Evolutionary conservation across 2,329 filamentous ascomycete genomes (phyloP), one percentile per base, ranked within the genome.

Genomic region (Fusarium liriodendri): DNA sequence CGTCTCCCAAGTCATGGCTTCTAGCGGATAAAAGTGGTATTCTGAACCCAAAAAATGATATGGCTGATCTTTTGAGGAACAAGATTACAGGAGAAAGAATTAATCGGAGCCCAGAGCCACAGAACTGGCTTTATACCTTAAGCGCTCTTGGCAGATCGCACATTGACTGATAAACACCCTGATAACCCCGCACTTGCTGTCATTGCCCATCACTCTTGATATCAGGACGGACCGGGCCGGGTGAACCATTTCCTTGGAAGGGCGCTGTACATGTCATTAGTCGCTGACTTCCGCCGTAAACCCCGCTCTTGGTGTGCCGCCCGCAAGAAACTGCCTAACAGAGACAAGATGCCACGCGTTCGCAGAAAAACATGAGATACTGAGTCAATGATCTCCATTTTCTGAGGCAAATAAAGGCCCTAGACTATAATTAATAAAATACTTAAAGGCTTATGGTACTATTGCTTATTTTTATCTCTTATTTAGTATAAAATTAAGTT

Each of bases 1-100:
- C 14, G 33, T 45, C 16, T 72, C 22, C 70, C 66, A 68, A 14
- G 37, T 38, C 62, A 69, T 66, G 25, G 33, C 32, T 6, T n/a
- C 10, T 20, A 20, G 27, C 27, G 11, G 8, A 18, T 13, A 22
- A n/a, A 9, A 37, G n/a, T 8, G 14, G 14, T 10, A n/a, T 3
- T 8, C 29, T n/a, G 11, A 7, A 11, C 8, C 11, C 25, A 57
- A 57, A 35, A 18, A 18, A 2, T 22, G 52, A 57, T 6, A 14
- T 9, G 18, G 33, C 8, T 9, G 54, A 22, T 29, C 25, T 10
- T 52, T 16, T 6, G 20, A n/a, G 11, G 13, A 20, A 13, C 14
- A 20, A 54, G 18, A 54, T 20, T 52, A 54, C 4, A 20, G 27
- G 27, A 32, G 18, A 8, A 54, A 20, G 47, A 54, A 32, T 16